Percentiles rank a stretch among this genome's conserved stretches.
Conservation (phyloP, 2,329 filamentous ascomycete species). For the Trichophyton benhamiae region DNA sequence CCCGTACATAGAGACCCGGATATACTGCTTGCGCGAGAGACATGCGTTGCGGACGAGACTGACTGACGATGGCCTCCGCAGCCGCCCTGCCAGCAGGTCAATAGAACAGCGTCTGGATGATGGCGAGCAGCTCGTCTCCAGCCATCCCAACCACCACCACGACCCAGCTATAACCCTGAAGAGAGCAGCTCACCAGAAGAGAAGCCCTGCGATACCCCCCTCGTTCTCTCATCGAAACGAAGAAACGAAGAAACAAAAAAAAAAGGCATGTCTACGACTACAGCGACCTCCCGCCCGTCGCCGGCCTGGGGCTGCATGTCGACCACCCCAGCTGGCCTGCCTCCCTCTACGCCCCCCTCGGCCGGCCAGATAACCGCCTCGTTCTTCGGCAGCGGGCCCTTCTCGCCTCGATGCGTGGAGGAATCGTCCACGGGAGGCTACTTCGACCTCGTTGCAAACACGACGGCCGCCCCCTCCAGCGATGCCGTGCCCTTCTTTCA, state of each 20-base stretch:
- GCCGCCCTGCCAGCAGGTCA: not conserved
- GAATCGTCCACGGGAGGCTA: constrained; percentile 9
- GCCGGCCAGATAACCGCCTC: constrained; percentile 42
- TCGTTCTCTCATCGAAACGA: not conserved
- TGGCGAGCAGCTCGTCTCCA: not conserved
- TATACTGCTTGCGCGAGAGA: not conserved
- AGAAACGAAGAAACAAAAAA: not conserved
- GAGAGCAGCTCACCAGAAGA: too few relatives aligned
- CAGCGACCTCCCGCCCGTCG: constrained; percentile 18
- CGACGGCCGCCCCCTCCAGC: not conserved
- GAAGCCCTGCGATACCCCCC: too few relatives aligned
- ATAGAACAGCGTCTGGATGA: not conserved
- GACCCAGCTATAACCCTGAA: not conserved
- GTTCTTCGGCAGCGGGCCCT: constrained; percentile 26
- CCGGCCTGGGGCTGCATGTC: constrained; percentile 16
- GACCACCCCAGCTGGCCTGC: constrained; percentile 39
- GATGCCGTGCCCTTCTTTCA: not conserved
- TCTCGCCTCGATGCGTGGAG: not conserved
- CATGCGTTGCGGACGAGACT: not conserved
- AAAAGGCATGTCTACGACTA: constrained; percentile 16
- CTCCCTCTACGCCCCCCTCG: constrained; percentile 42
- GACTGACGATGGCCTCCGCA: not conserved
- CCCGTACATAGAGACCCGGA: too few relatives aligned
- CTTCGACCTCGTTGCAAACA: constrained; percentile 8
- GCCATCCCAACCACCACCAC: not conserved